Conservation (phyloP, 805 yeast species). For the Spencermartinsiella europaea region DNA sequence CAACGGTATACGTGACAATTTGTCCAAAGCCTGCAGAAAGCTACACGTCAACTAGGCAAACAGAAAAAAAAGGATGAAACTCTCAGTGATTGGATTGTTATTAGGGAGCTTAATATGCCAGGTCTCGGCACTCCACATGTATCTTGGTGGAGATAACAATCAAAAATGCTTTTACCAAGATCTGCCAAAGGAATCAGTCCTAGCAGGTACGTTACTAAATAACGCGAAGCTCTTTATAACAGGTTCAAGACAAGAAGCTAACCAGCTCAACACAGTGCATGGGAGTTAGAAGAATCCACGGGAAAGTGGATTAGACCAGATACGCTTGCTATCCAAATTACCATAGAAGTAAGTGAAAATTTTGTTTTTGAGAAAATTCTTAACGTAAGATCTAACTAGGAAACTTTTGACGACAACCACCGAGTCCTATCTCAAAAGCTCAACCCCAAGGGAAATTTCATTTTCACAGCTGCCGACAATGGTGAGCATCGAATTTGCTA, state of each 20-base stretch:
- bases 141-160: constrained; percentile 66
- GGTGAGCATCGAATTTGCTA: constrained; percentile 86
- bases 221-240: not conserved
- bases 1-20: not conserved
- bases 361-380: not conserved
- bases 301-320: constrained; percentile 50
- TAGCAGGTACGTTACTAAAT: constrained; percentile 67
- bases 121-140: constrained; percentile 61
- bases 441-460: constrained; percentile 57
- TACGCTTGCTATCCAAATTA: constrained; percentile 52
- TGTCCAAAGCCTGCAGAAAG: not conserved
- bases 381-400: constrained; percentile 30
- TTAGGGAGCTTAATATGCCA: not conserved
- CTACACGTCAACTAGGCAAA: not conserved
- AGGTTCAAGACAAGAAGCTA: not conserved
- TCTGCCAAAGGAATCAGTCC: constrained; percentile 68
- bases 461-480: constrained; percentile 74
- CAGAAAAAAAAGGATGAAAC: not conserved
- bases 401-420: constrained; percentile 79
- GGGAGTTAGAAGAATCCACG: constrained; percentile 48
- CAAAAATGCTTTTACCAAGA: constrained; percentile 79
- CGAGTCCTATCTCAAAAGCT: constrained; percentile 67
- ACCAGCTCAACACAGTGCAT: constrained; percentile 53
- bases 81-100: not conserved
- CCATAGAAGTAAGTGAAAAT: constrained; percentile 49